A percentile compares a stretch with the other conserved stretches of the same genome.
Conservation (phyloP, 345 rosid genomes). For the Salix caprea region DNA sequence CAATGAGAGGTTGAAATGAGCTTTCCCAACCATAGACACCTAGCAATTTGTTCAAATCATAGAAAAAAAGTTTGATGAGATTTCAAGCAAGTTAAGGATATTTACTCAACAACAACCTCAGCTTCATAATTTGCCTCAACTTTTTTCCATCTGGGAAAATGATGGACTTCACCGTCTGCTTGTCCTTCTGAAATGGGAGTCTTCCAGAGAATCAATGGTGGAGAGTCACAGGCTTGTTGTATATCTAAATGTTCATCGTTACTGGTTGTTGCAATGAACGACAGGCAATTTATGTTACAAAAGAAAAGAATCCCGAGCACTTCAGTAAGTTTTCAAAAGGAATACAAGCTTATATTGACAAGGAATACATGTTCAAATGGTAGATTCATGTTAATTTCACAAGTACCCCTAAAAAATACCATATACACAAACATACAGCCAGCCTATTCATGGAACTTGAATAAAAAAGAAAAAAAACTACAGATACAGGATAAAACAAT, state of each 20-base stretch:
- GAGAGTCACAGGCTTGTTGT: not conserved
- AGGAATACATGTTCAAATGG: not conserved
- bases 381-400: slow-evolving; percentile 19
- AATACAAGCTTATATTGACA: slow-evolving; percentile 23
- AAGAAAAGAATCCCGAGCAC: not conserved
- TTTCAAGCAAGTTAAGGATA: not conserved
- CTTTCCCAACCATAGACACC: not conserved
- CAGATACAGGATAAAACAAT: slow-evolving; percentile 13
- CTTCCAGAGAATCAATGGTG: too few relatives aligned
- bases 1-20: not conserved
- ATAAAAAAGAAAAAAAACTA: slow-evolving; percentile 4
- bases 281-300: not conserved
- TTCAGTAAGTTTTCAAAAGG: slow-evolving; percentile 9
- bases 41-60: not conserved
- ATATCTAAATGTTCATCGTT: not conserved
- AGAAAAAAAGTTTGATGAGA: not conserved
- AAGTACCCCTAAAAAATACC: slow-evolving; percentile 19
- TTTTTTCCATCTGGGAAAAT: not conserved
- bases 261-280: not conserved
- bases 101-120: not conserved
- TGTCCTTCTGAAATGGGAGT: too few relatives aligned
- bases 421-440: slow-evolving; percentile 20
- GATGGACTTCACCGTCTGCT: not conserved
- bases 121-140: not conserved
- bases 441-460: slow-evolving; percentile 32